Evolutionary conservation across 1,284 basidiomycete genomes (phyloP).

Genomic region (Cutaneotrichosporon dermatis): DNA sequence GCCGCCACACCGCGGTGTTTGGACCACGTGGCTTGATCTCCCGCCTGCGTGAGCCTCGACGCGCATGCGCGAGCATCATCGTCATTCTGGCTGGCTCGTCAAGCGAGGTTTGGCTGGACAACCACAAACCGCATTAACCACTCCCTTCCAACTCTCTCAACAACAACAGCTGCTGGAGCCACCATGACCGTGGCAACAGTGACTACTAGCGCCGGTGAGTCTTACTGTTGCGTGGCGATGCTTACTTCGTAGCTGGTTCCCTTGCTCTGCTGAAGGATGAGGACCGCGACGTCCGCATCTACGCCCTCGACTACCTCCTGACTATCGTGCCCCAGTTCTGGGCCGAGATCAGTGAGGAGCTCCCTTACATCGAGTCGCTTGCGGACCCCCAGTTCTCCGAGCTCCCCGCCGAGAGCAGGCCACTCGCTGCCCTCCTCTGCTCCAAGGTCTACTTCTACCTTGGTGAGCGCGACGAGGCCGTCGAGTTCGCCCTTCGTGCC

Average conservation of each 20-base stretch:
- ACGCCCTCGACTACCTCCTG: slow-evolving; percentile 79
- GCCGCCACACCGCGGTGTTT: neutral
- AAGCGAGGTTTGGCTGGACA: neutral
- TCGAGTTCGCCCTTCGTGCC: slow-evolving; percentile 88
- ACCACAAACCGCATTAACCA: neutral
- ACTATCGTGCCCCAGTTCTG: slow-evolving; percentile 86
- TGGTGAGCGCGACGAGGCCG: slow-evolving; percentile 85
- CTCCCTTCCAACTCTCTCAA: neutral
- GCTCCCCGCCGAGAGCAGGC: slow-evolving; percentile 65
- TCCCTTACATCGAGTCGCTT: slow-evolving; percentile 79
- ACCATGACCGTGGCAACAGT: slow-evolving; percentile 42
- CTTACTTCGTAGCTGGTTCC: slow-evolving; percentile 62
- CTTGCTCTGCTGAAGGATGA: slow-evolving; percentile 86
- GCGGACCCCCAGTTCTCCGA: slow-evolving; percentile 68
- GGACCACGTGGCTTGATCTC: neutral
- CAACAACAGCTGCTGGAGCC: slow-evolving; percentile 7
- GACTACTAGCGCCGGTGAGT: slow-evolving; percentile 40
- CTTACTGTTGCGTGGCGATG: neutral
- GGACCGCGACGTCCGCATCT: slow-evolving; percentile 70
- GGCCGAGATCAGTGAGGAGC: slow-evolving; percentile 94
- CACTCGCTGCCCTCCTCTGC: slow-evolving; percentile 78
- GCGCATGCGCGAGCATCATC: slow-evolving; percentile 2
- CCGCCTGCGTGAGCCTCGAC: neutral
- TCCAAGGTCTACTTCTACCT: slow-evolving; percentile 97
- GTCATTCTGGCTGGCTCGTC: neutral